A percentile compares a stretch with the other conserved stretches of the same genome.
Evolutionary conservation across 1,284 basidiomycete species (phyloP).

Genomic region (Microbotryomycetes sp.): DNA sequence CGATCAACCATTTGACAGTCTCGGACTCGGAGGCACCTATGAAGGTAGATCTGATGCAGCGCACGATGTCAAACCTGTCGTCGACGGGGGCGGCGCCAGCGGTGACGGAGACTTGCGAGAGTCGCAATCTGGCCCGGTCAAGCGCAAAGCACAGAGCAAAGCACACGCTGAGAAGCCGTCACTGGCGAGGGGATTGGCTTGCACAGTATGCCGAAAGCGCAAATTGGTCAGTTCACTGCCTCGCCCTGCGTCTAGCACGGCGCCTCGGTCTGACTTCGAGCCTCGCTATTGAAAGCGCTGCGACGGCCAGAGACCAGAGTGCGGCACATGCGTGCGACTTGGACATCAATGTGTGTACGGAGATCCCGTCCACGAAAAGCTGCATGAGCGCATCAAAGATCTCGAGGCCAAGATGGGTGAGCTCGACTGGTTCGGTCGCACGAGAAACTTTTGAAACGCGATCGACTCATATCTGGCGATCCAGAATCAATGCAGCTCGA

Average conservation of each 20-base stretch:
- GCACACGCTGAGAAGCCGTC: conserved; percentile 4
- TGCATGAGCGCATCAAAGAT: conserved; percentile 15
- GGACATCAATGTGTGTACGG: conserved; percentile 26
- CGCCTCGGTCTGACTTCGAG: background rate
- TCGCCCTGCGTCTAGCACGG: background rate
- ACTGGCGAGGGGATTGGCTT: conserved; percentile 16
- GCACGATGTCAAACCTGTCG: background rate
- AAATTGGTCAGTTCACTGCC: conserved; percentile 16
- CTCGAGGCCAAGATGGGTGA: conserved; percentile 12
- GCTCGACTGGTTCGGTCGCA: background rate
- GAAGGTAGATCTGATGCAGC: background rate
- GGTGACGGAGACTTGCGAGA: background rate
- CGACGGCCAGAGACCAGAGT: conserved; percentile 17
- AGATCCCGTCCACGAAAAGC: conserved; percentile 23
- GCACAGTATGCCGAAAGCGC: conserved; percentile 16
- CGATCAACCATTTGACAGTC: background rate
- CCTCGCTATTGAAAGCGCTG: conserved; percentile 7
- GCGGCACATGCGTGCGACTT: conserved; percentile 22
- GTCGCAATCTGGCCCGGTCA: background rate
- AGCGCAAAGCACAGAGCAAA: background rate
- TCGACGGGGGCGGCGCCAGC: too few relatives aligned
- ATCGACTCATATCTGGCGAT: background rate
- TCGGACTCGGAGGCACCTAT: background rate
- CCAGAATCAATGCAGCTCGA: conserved; percentile 22
- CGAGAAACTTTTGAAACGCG: background rate